Percentiles rank a stretch among this genome's conserved stretches.
Evolutionary conservation across 2,329 filamentous ascomycete species (phyloP).

Genomic region (Colletotrichum sojae): DNA sequence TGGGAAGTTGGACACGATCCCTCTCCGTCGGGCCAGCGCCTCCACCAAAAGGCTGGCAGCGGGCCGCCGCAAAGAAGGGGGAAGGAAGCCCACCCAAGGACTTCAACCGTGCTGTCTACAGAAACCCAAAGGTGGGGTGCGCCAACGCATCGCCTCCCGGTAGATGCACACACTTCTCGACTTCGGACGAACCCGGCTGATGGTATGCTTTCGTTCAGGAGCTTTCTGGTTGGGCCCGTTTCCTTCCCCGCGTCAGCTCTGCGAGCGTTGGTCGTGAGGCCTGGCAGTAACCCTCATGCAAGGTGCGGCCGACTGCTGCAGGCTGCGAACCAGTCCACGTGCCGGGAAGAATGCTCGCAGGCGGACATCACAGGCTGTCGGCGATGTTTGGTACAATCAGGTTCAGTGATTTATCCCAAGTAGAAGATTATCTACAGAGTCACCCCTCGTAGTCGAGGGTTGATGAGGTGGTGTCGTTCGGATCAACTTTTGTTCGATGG

Average conservation of each 20-base stretch:
- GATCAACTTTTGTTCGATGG: too few relatives aligned
- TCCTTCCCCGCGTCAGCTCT: constrained; percentile 14
- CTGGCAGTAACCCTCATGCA: background rate
- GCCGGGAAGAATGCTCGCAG: background rate
- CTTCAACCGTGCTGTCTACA: background rate
- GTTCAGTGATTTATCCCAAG: too few relatives aligned
- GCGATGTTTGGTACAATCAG: background rate
- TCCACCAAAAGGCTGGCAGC: background rate
- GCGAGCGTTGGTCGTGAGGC: background rate
- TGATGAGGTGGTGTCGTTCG: too few relatives aligned
- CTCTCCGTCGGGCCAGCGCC: background rate
- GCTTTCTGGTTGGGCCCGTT: constrained; percentile 1
- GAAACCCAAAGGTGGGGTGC: constrained; percentile 32
- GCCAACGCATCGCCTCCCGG: constrained; percentile 13
- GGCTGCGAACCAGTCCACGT: background rate
- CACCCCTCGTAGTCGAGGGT: too few relatives aligned
- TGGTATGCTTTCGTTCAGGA: constrained; percentile 28
- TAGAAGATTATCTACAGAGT: too few relatives aligned
- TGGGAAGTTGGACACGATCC: background rate
- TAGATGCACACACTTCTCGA: constrained; percentile 15
- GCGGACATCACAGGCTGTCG: background rate
- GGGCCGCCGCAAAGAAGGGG: constrained; percentile 4
- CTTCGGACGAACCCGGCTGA: constrained; percentile 38
- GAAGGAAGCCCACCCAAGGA: background rate
- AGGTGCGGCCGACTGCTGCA: background rate